Conservation (phyloP, 192 early-diverging fungal species). For the Pilobolus umbonatus region DNA sequence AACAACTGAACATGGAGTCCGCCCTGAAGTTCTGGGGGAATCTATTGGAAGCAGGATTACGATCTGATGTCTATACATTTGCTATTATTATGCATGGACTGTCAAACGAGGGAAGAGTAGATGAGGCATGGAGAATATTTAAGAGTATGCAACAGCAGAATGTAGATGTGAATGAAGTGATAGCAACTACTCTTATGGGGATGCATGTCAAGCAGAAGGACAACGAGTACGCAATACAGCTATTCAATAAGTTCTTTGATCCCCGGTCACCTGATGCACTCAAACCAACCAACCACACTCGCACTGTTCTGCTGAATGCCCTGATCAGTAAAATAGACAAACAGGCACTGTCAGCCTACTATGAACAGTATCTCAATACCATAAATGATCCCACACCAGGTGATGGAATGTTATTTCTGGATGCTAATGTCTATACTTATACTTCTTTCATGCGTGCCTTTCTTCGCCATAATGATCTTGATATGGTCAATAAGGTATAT, state of each 20-base stretch:
- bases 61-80: slow-evolving; percentile 38
- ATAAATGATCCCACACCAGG: background rate
- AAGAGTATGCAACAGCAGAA: slow-evolving; percentile 24
- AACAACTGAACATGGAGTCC: slow-evolving; percentile 32
- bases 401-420: background rate
- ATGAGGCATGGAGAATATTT: slow-evolving; percentile 35
- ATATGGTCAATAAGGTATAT: slow-evolving; percentile 25
- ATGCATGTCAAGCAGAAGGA: slow-evolving; percentile 31
- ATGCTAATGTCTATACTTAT: slow-evolving; percentile 26
- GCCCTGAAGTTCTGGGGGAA: slow-evolving; percentile 30
- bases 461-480: slow-evolving; percentile 22
- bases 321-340: slow-evolving; percentile 8
- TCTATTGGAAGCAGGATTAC: slow-evolving; percentile 22
- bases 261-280: background rate
- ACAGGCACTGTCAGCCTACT: slow-evolving; percentile 15
- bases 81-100: slow-evolving; percentile 35
- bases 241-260: slow-evolving; percentile 28
- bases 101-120: slow-evolving; percentile 14
- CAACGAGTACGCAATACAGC: slow-evolving; percentile 19
- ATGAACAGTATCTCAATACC: slow-evolving; percentile 9
- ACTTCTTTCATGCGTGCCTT: slow-evolving; percentile 37
- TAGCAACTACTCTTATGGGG: slow-evolving; percentile 30
- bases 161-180: slow-evolving; percentile 9
- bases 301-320: slow-evolving; percentile 29
- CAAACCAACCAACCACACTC: slow-evolving; percentile 20